These are phyloP conservation scores for Lithospermum erythrorhizon DNA, from an alignment of 257 asterid genomes.

Conservation along the genomic window DNA sequence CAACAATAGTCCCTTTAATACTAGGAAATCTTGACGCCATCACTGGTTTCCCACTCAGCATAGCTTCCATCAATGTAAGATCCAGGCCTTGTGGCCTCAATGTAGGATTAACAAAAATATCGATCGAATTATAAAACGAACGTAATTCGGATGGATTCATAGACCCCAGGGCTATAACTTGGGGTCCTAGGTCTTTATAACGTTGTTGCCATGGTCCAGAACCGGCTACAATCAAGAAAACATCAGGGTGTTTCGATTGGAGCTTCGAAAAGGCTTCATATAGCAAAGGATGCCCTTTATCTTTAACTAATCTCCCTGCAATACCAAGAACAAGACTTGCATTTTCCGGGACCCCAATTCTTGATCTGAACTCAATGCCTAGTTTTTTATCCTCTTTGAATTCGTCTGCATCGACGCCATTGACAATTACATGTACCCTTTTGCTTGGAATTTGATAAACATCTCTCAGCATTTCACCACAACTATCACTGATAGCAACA, in stretches of 20 bases:
- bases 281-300: conserved; percentile 81
- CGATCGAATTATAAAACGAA: conserved; percentile 65
- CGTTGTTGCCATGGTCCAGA: conserved; percentile 81
- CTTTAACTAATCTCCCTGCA: conserved; percentile 84
- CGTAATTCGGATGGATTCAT: conserved; percentile 48
- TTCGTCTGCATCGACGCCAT: conserved; percentile 70
- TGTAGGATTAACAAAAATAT: conserved; percentile 75
- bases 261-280: conserved; percentile 65
- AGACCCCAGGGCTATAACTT: conserved; percentile 60
- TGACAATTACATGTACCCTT: conserved; percentile 76
- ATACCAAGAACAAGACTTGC: conserved; percentile 72
- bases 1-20: conserved; percentile 73
- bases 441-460: conserved; percentile 66
- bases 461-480: conserved; percentile 85
- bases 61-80: conserved; percentile 82
- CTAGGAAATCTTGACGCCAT: conserved; percentile 94
- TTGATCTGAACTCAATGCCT: conserved; percentile 40
- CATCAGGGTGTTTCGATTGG: conserved; percentile 28
- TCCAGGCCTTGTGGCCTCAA: conserved; percentile 97
- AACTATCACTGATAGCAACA: conserved; percentile 78
- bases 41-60: conserved; percentile 88
- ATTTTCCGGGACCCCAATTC: conserved; percentile 57
- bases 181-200: conserved; percentile 57
- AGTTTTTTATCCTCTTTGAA: conserved; percentile 31
- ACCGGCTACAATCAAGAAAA: conserved; percentile 77